A percentile compares a stretch with the other conserved stretches of the same genome.
phyloP scores from a whole-genome alignment of 192 early-diverging fungal genomes.

The Gigaspora rosea region DNA sequence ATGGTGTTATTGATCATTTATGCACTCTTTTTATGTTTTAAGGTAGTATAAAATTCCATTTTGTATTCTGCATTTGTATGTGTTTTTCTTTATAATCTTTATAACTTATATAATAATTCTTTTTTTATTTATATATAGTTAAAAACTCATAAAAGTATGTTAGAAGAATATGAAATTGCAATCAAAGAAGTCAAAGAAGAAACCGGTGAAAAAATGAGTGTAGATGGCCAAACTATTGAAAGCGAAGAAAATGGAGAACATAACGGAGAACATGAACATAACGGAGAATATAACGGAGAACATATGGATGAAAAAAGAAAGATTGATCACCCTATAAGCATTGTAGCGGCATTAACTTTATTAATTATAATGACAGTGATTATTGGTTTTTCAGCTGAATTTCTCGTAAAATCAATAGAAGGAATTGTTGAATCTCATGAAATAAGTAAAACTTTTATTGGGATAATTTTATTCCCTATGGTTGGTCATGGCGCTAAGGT shows the following conservation, averaged over 20 bases:
- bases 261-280: slow-evolving; percentile 57
- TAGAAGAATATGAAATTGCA: too few species aligned
- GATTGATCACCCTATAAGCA: slow-evolving; percentile 53
- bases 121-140: too few species aligned
- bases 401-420: slow-evolving; percentile 81
- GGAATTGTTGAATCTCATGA: slow-evolving; percentile 69
- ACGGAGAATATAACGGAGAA: slow-evolving; percentile 26
- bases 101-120: too few species aligned
- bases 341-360: slow-evolving; percentile 30
- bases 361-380: slow-evolving; percentile 68
- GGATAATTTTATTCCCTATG: slow-evolving; percentile 87
- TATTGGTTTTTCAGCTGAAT: slow-evolving; percentile 83
- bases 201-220: too few species aligned
- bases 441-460: slow-evolving; percentile 81
- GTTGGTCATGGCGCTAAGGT: slow-evolving; percentile 86
- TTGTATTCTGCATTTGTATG: too few species aligned
- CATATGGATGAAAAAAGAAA: slow-evolving; percentile 55
- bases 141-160: too few species aligned
- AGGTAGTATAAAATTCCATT: too few species aligned
- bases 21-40: too few species aligned
- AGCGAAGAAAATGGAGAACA: too few species aligned
- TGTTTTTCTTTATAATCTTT: too few species aligned
- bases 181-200: too few species aligned
- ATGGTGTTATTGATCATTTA: slow-evolving; percentile 48
- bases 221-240: too few species aligned